phyloP scores from a whole-genome alignment of 768 basidiomycete species.

The Amanita exitialis region DNA sequence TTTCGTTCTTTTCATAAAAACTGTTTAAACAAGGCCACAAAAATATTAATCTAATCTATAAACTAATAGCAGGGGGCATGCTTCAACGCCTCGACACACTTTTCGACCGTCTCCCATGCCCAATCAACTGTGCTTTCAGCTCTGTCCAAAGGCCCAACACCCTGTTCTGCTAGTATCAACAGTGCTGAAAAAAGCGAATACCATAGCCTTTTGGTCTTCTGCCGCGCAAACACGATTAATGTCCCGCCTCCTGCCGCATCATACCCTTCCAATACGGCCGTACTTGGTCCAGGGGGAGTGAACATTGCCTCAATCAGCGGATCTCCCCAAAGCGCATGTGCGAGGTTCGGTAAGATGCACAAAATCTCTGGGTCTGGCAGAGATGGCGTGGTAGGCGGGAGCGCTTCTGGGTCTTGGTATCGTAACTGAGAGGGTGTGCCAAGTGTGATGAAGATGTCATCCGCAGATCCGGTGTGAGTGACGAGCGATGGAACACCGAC shows the following conservation, averaged over 20 bases:
- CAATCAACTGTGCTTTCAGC: slow-evolving; percentile 12
- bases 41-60: neutral
- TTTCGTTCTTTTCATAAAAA: neutral
- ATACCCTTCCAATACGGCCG: slow-evolving; percentile 55
- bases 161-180: slow-evolving; percentile 35
- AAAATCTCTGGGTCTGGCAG: slow-evolving; percentile 21
- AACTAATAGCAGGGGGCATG: slow-evolving; percentile 7
- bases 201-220: slow-evolving; percentile 71
- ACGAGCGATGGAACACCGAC: slow-evolving; percentile 61
- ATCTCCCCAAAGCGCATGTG: slow-evolving; percentile 66
- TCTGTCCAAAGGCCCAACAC: slow-evolving; percentile 6
- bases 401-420: neutral
- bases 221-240: slow-evolving; percentile 48
- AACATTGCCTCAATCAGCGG: slow-evolving; percentile 65
- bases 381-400: neutral
- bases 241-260: slow-evolving; percentile 33
- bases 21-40: neutral
- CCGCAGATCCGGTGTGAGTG: slow-evolving; percentile 50
- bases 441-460: slow-evolving; percentile 45
- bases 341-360: slow-evolving; percentile 38
- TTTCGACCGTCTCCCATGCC: slow-evolving; percentile 32
- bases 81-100: slow-evolving; percentile 18
- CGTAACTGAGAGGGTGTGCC: slow-evolving; percentile 8
- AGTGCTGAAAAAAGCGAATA: slow-evolving; percentile 60
- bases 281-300: slow-evolving; percentile 33